These are phyloP conservation scores for Solanum appendiculatum DNA, from an alignment of 257 asterid genomes.

Conservation along the genomic window DNA sequence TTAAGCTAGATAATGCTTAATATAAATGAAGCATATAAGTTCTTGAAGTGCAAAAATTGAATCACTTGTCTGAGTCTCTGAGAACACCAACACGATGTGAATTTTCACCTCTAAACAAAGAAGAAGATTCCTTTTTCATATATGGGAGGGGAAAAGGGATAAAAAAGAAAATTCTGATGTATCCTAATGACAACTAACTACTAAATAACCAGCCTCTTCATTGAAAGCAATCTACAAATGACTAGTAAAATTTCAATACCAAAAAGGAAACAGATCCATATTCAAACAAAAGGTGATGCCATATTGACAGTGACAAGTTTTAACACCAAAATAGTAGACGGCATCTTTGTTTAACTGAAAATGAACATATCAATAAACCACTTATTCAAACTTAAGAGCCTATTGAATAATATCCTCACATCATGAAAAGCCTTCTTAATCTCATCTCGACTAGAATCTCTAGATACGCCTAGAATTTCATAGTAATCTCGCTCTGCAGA, in stretches of 20 bases:
- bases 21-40: background rate
- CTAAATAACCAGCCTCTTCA: background rate
- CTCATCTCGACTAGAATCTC: conserved; percentile 56
- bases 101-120: background rate
- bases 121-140: background rate
- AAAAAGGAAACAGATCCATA: background rate
- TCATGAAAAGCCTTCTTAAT: conserved; percentile 82
- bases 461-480: conserved; percentile 69
- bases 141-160: background rate
- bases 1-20: background rate
- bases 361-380: background rate
- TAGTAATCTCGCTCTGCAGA: conserved; percentile 51
- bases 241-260: background rate
- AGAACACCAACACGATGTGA: background rate
- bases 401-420: conserved; percentile 34
- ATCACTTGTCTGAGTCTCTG: background rate
- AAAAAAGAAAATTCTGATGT: background rate
- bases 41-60: background rate
- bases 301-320: background rate
- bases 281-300: background rate
- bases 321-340: background rate
- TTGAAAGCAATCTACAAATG: background rate
- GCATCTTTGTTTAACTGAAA: background rate
- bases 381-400: background rate
- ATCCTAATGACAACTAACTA: background rate